phyloP scores from a whole-genome alignment of 129 eudicot genomes.

The Ambrosia artemisiifolia region DNA sequence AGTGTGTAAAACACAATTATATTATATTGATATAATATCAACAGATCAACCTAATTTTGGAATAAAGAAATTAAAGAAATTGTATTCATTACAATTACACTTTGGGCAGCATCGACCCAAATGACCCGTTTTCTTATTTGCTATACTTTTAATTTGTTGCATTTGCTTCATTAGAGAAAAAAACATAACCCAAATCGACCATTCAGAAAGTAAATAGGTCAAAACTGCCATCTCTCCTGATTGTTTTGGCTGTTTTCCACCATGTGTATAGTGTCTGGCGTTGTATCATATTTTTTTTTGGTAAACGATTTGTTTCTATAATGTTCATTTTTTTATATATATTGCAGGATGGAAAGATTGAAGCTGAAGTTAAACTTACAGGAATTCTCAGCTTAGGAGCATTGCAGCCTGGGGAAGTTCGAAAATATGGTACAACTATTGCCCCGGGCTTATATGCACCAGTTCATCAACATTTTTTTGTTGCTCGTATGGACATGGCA shows the following conservation, averaged over 20 bases:
- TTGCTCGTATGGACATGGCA: slow-evolving; percentile 90
- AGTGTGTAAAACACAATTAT: too few relatives aligned
- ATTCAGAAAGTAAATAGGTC: not conserved
- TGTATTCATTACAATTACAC: not conserved
- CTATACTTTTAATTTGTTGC: not conserved
- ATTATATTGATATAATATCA: not conserved
- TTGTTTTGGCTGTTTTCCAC: slow-evolving; percentile 4
- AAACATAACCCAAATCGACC: not conserved
- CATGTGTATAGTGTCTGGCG: slow-evolving; percentile 5
- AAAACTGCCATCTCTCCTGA: not conserved
- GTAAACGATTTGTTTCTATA: not conserved
- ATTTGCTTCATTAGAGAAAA: not conserved
- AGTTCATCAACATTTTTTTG: slow-evolving; percentile 87
- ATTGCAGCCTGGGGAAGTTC: slow-evolving; percentile 74
- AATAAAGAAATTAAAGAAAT: not conserved
- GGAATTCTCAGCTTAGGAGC: slow-evolving; percentile 90
- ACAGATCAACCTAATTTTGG: not conserved
- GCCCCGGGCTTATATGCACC: slow-evolving; percentile 96
- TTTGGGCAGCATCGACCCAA: too few relatives aligned
- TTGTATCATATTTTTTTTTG: not conserved
- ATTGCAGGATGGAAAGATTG: slow-evolving; percentile 85
- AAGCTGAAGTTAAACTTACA: slow-evolving; percentile 95
- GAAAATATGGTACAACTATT: slow-evolving; percentile 83
- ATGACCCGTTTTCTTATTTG: not conserved
- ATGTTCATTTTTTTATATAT: slow-evolving; percentile 2